Evolutionary conservation across 805 yeast species (phyloP), one percentile per base, ranked within the genome.

Genomic region (Hanseniaspora nectarophila): DNA sequence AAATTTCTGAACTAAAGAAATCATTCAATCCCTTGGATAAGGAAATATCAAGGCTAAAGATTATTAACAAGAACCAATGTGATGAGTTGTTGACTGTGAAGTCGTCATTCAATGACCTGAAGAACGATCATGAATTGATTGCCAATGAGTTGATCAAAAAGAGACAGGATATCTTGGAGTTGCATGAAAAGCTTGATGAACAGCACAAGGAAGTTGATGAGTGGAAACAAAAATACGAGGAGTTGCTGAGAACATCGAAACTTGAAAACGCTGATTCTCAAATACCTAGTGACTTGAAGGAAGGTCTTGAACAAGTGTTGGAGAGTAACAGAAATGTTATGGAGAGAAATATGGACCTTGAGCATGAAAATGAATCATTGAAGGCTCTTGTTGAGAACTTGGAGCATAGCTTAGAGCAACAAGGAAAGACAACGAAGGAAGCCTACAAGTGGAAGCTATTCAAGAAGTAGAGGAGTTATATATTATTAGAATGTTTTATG

Each of bases 61-160:
- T 76, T 4, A 72, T 78, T 47, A 90, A 90, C 65, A 85, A 86
- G 12, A 77, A 78, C 56, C 69, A 90, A 53, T 75, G 86, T 23
- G 76, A 78, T 57, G 86, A 85, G 57, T 81, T 87, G 49, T 75
- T 84, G 60, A 75, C 78, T 54, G 71, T 88, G 35, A 95, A 87
- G 64, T 72, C 79, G 16, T 76, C 81, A 21, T 80, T 81, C 60
- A 77, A 82, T 3, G 69, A 77, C 1, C 69, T 90, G 54, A 87
- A 85, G 62, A 73, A 77, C 55, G 96, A 89, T 61, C 97, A 92
- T 65, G 77, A 88, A 28, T 83, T 78, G 51, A 77, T 88, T 35
- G 95, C 95, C 4, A 90, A 89, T 66, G 86, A 81, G 57, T 78
- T 92, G 80, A 87, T 90, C 32, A 78, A 78, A 56, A 82, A 85